Evolutionary conservation across 129 eudicot species (phyloP), one percentile per base, ranked within the genome.

Genomic region (Arctium lappa): DNA sequence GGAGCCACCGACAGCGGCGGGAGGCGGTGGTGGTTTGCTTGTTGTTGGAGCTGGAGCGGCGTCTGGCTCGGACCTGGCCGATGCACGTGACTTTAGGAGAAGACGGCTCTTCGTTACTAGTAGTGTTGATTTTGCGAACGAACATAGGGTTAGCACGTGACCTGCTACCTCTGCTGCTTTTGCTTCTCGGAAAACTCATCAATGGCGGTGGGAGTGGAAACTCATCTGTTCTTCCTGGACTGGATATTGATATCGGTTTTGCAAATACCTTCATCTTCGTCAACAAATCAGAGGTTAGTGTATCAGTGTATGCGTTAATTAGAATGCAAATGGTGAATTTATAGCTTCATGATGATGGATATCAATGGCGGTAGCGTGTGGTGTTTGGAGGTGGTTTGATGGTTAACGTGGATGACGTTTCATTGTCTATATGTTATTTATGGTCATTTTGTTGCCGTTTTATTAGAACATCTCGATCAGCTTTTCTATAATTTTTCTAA

Each of bases 51-150:
- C 89, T 22, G 27, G 27, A 2, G 36, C 36, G 36, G 36, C 36
- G 90, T 22, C 87, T 84, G 7, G 80, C 88, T 0, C 92, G 89
- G 80, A 94, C 98, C 75, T 94, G 95, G 60, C 98, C 98, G n/a
- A 92, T 92, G 86, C 98, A 94, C 30, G 98, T 94, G 88, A 94
- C 98, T 75, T 92, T 90, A 2, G 98, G 98, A 3, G 98, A 94
- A 30, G 97, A 90, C 0, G 98, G 98, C 30, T 94, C 98, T 73
- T 80, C 84, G 15, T 13, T 60, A 16, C 76, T 50, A 0, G 48
- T 50, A 0, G 48, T 60, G n/a, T 86, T 83, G 73, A 80, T 80
- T 65, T 76, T 89, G 81, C 84, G 78, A 13, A 87, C 15, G 29
- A 89, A 86, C 83, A 83, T 78, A 0, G 91, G 91, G 66, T 85